Percentiles rank a stretch among this genome's conserved stretches.
Conservation (phyloP, 1,284 basidiomycete genomes). For the Vanrija humicola region DNA sequence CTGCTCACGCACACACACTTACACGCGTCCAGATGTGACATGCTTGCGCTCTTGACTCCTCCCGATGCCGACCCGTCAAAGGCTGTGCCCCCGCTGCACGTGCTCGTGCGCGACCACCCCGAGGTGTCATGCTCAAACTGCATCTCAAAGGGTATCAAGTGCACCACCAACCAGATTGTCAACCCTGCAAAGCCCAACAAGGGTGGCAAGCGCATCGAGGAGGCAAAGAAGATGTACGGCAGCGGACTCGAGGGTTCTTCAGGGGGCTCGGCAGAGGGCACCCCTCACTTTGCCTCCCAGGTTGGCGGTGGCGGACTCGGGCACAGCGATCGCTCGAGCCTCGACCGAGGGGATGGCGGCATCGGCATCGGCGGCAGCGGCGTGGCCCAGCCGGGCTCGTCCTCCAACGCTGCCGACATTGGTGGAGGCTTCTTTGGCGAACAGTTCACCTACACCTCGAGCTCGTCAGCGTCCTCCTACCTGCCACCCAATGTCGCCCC, state of each 20-base stretch:
- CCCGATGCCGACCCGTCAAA: slow-evolving; percentile 3
- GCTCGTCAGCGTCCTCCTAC: too few species aligned
- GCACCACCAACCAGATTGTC: slow-evolving; percentile 35
- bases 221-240: slow-evolving; percentile 34
- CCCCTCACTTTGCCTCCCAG: too few species aligned
- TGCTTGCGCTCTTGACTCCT: slow-evolving; percentile 25
- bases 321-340: too few species aligned
- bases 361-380: too few species aligned
- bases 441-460: too few species aligned
- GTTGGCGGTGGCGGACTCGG: too few species aligned
- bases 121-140: slow-evolving; percentile 36
- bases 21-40: slow-evolving; percentile 19
- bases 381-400: too few species aligned
- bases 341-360: too few species aligned
- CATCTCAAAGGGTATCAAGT: slow-evolving; percentile 34
- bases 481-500: too few species aligned
- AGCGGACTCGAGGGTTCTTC: slow-evolving; percentile 1
- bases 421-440: too few species aligned
- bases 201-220: slow-evolving; percentile 39
- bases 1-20: not conserved
- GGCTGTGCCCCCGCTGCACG: slow-evolving; percentile 6
- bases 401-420: too few species aligned
- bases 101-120: slow-evolving; percentile 29
- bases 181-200: slow-evolving; percentile 42
- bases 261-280: too few species aligned